Base-by-base conservation (phyloP, 1,284 basidiomycete species). In the Volvariella volvacea region DNA sequence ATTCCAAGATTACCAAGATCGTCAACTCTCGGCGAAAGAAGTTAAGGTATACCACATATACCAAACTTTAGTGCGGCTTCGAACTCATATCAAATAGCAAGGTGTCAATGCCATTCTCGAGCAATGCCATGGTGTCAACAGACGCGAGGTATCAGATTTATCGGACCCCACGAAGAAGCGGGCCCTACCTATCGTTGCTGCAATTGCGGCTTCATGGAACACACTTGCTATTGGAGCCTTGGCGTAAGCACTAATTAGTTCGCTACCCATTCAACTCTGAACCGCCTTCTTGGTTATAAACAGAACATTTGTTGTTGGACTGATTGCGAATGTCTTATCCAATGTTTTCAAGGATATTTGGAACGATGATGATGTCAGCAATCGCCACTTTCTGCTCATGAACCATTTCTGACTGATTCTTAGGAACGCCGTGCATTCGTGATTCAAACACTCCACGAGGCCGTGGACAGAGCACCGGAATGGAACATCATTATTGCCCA, bases 401-500 rank as follows among this genome's bases (percentile, higher is more conserved):
- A 20, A 6, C 4, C n/a, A 15, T 36, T 36, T 16, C 19, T 6
- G 6, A 4, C 34, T 6, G n/a, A 16, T 7, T 7, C 4, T 15
- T 36, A 36, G 34, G 34, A 36, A 36, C 34, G 34, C 4, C 34
- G 34, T 16, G 34, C 34, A 15, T 36, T 36, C n/a, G 34, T 36
- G n/a, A 7, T 36, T 4, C 6, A 36, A 15, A 36, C 34, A 6
- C 6, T 36, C n/a, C 7, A 15, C 15, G 34, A 36, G 15, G 34
- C 34, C 8, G n/a, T 4, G n/a, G 19, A 36, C n/a, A 4, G n/a
- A 7, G 34, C 34, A 21, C 42, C 42, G 16, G 42, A 43, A 12
- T 43, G 16, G n/a, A 25, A 43, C 19, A 36, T 43, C 22, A 14
- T 43, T 8, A 43, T 43, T 30, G 42, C 22, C 2, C 42, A 43